Percentiles rank a stretch among this genome's conserved stretches.
Evolutionary conservation across 192 early-diverging fungal species (phyloP).

Genomic region (Pilobolus umbonatus): DNA sequence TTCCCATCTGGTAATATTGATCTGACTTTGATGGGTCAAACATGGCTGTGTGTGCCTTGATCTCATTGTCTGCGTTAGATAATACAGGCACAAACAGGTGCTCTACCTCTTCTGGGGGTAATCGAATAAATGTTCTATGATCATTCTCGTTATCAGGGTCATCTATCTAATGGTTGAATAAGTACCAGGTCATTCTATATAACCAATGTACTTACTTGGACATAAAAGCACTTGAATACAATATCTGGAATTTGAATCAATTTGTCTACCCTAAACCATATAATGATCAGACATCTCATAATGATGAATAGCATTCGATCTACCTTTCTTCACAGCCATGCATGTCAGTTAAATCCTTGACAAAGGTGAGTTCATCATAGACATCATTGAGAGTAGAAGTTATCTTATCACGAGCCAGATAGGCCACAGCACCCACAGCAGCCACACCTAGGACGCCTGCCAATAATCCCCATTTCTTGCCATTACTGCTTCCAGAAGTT

Average conservation of each 20-base stretch:
- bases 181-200: background rate
- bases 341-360: constrained; percentile 41
- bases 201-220: constrained; percentile 13
- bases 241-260: constrained; percentile 25
- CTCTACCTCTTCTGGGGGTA: constrained; percentile 18
- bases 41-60: constrained; percentile 32
- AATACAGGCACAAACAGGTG: constrained; percentile 18
- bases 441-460: constrained; percentile 39
- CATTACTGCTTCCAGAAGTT: background rate
- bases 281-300: background rate
- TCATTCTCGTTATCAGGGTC: background rate
- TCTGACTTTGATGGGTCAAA: constrained; percentile 27
- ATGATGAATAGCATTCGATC: background rate
- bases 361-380: constrained; percentile 46
- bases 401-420: constrained; percentile 34
- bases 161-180: background rate
- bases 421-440: constrained; percentile 37
- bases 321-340: constrained; percentile 41
- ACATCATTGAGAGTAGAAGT: constrained; percentile 27
- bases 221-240: constrained; percentile 29
- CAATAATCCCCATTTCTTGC: constrained; percentile 38
- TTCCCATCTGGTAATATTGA: constrained; percentile 20
- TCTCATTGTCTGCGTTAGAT: constrained; percentile 11
- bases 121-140: constrained; percentile 26
- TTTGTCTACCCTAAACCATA: constrained; percentile 14